Evolutionary conservation across 1,284 basidiomycete genomes (phyloP).

Genomic region (Ceratobasidium sp.): DNA sequence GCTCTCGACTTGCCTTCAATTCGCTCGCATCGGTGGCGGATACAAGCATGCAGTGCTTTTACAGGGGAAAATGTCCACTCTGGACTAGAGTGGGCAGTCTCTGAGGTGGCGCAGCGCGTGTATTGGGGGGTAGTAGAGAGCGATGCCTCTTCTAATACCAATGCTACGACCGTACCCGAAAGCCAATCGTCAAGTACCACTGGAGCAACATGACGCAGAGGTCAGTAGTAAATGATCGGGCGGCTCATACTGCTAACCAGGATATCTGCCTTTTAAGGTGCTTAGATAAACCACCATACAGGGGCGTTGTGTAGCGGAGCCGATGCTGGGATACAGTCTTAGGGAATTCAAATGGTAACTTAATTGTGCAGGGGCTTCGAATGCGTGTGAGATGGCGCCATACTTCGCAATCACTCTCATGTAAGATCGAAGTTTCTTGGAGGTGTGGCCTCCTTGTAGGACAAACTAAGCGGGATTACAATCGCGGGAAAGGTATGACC

Average conservation of each 20-base stretch:
- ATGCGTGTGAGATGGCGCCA: background rate
- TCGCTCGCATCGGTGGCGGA: slow-evolving; percentile 90
- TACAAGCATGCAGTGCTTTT: slow-evolving; percentile 92
- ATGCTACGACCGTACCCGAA: background rate
- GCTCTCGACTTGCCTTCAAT: slow-evolving; percentile 82
- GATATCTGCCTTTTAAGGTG: background rate
- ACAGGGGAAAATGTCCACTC: slow-evolving; percentile 87
- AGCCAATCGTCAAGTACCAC: background rate
- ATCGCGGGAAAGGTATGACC: no score
- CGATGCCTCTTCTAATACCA: background rate
- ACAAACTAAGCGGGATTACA: no score
- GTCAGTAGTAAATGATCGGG: background rate
- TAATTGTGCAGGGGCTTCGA: background rate
- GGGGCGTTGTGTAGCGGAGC: background rate
- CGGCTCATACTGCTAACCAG: background rate
- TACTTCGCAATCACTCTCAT: background rate
- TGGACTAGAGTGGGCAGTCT: slow-evolving; percentile 95
- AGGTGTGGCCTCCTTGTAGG: no score
- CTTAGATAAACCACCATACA: background rate
- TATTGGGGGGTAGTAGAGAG: slow-evolving; percentile 66
- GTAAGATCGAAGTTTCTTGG: background rate
- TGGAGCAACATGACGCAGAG: background rate
- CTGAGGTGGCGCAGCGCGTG: slow-evolving; percentile 85
- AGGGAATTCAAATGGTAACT: background rate
- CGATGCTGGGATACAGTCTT: background rate